Evolutionary conservation across 306 rosid genomes (phyloP).

Genomic region (Geum urbanum): DNA sequence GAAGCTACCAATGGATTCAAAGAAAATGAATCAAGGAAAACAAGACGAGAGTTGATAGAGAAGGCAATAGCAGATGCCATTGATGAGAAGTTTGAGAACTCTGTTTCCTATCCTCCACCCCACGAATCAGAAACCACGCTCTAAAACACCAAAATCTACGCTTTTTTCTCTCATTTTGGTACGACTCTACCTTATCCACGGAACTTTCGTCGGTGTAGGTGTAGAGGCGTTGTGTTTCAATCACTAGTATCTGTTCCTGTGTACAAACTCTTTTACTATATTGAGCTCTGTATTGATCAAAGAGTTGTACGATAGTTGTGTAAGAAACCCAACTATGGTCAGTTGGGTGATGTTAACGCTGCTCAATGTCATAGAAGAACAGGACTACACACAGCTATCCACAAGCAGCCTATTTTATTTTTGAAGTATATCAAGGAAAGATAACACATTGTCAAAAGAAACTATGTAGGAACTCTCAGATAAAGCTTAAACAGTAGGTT

Average conservation of each 20-base stretch:
- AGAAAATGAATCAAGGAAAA: constrained; percentile 16
- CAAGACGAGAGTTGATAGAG: constrained; percentile 28
- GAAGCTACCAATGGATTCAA: constrained; percentile 15
- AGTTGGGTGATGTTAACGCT: too few relatives aligned
- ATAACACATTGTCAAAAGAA: not conserved
- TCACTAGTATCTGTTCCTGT: too few relatives aligned
- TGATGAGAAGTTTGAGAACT: constrained; percentile 7
- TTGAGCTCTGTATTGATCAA: too few relatives aligned
- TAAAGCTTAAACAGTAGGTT: not conserved
- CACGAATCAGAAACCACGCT: too few relatives aligned
- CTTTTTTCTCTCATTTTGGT: too few relatives aligned
- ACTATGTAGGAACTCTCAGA: not conserved
- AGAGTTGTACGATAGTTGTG: too few relatives aligned
- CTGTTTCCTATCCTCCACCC: not conserved
- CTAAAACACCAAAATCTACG: too few relatives aligned
- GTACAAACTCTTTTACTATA: too few relatives aligned
- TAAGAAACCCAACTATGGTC: too few relatives aligned
- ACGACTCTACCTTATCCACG: too few relatives aligned
- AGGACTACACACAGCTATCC: not conserved
- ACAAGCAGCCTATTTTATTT: not conserved
- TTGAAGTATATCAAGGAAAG: not conserved
- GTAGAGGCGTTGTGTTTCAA: too few relatives aligned
- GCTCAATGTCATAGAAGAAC: not conserved
- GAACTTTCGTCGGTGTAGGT: too few relatives aligned
- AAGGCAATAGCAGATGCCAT: constrained; percentile 47